These are phyloP conservation scores for Mucuna pruriens DNA, from an alignment of 306 rosid genomes.

Conservation along the genomic window DNA sequence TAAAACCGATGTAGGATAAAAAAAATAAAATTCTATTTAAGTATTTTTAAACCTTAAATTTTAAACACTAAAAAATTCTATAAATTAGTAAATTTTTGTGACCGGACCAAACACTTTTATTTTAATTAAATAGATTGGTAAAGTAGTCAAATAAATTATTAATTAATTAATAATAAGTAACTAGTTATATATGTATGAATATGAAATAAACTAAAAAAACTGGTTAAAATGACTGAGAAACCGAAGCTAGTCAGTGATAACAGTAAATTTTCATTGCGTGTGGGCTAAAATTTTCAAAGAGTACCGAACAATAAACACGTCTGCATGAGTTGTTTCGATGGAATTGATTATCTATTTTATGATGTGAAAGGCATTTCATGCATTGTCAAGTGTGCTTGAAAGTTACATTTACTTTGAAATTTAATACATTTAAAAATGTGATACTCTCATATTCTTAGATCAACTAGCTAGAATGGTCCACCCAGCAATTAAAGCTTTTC, in stretches of 20 bases:
- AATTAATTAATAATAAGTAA: background rate
- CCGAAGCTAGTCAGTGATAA: background rate
- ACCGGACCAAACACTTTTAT: too few relatives aligned
- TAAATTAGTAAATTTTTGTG: too few relatives aligned
- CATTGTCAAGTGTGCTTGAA: constrained; percentile 44
- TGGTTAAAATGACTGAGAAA: background rate
- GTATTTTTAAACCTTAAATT: too few relatives aligned
- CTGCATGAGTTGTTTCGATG: constrained; percentile 23
- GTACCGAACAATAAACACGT: background rate
- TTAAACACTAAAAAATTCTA: too few relatives aligned
- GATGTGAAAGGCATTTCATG: constrained; percentile 42
- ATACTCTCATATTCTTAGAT: constrained; percentile 33
- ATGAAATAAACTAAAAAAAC: background rate
- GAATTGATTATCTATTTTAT: constrained; percentile 32
- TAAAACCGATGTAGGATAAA: too few relatives aligned
- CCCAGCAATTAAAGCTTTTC: constrained; percentile 34
- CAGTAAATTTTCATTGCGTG: constrained; percentile 23
- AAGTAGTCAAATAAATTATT: background rate
- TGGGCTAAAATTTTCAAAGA: constrained; percentile 9
- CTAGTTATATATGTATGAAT: background rate
- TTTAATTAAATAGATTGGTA: background rate
- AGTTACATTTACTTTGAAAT: constrained; percentile 46
- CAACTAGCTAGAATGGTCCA: constrained; percentile 50
- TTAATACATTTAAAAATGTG: background rate
- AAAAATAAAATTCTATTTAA: too few relatives aligned